Evolutionary conservation across 176 grass and related monocot species (phyloP).

Genomic region (Rhipidocladum racemiflorum): DNA sequence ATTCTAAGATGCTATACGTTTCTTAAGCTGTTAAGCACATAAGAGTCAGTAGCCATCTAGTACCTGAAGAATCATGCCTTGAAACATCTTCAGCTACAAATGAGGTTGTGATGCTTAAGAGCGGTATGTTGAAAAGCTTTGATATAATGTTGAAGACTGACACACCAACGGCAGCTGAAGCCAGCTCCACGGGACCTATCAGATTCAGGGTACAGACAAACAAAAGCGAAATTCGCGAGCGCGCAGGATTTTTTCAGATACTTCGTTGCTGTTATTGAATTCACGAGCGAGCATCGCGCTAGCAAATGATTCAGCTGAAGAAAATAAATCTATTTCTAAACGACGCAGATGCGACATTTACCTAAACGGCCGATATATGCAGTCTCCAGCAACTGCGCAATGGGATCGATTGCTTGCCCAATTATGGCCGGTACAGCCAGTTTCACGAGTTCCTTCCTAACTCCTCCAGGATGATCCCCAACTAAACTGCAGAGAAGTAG

Average conservation of each 20-base stretch:
- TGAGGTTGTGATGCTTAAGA: constrained; percentile 77
- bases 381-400: constrained; percentile 65
- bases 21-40: background rate
- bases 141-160: constrained; percentile 74
- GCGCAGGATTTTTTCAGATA: background rate
- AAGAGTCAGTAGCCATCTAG: background rate
- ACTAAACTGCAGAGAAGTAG: constrained; percentile 44
- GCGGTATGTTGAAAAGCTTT: constrained; percentile 70
- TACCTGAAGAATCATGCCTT: constrained; percentile 43
- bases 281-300: background rate
- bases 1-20: background rate
- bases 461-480: constrained; percentile 29
- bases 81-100: constrained; percentile 84
- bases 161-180: constrained; percentile 61
- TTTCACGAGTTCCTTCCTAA: constrained; percentile 54
- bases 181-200: constrained; percentile 64
- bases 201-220: constrained; percentile 10
- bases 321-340: background rate
- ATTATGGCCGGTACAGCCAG: constrained; percentile 63
- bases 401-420: constrained; percentile 61
- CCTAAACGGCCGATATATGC: constrained; percentile 77
- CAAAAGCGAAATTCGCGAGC: background rate
- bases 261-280: background rate
- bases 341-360: constrained; percentile 16
- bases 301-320: background rate